phyloP scores from a whole-genome alignment of 345 rosid species.

The Dipteronia dyeriana region DNA sequence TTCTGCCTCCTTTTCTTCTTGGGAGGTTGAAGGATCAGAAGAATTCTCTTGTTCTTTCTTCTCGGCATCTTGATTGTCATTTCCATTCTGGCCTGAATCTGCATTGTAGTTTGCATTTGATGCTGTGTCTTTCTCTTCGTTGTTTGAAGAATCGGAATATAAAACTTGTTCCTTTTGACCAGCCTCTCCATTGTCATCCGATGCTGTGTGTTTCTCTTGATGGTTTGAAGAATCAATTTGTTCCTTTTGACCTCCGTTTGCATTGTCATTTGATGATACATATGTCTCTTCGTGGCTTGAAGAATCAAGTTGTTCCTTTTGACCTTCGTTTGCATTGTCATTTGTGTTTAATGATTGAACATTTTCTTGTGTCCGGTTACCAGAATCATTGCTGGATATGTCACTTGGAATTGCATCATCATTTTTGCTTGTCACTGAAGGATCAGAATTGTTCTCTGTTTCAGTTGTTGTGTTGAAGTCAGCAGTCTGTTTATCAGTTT shows the following conservation, averaged over 20 bases:
- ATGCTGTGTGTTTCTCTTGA: slow-evolving; percentile 29
- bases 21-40: slow-evolving; percentile 27
- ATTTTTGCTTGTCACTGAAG: slow-evolving; percentile 10
- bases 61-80: slow-evolving; percentile 29
- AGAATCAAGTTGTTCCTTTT: slow-evolving; percentile 30
- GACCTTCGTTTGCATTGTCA: slow-evolving; percentile 31
- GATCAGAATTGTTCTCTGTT: slow-evolving; percentile 19
- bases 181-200: slow-evolving; percentile 26
- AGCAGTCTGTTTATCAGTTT: slow-evolving; percentile 29
- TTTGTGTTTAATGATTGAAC: slow-evolving; percentile 25
- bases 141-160: slow-evolving; percentile 14
- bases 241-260: slow-evolving; percentile 27
- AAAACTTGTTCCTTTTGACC: slow-evolving; percentile 22
- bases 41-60: slow-evolving; percentile 28
- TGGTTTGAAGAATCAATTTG: slow-evolving; percentile 31
- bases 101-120: slow-evolving; percentile 16
- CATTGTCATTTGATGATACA: slow-evolving; percentile 33
- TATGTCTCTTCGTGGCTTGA: no score
- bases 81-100: slow-evolving; percentile 37
- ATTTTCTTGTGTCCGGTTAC: slow-evolving; percentile 30
- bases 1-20: slow-evolving; percentile 33
- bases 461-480: slow-evolving; percentile 15
- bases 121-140: slow-evolving; percentile 25
- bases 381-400: slow-evolving; percentile 22
- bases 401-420: slow-evolving; percentile 20